A percentile compares a stretch with the other conserved stretches of the same genome.
Conservation (phyloP, 495 filamentous ascomycete species). For the Xylaria telfairii region DNA sequence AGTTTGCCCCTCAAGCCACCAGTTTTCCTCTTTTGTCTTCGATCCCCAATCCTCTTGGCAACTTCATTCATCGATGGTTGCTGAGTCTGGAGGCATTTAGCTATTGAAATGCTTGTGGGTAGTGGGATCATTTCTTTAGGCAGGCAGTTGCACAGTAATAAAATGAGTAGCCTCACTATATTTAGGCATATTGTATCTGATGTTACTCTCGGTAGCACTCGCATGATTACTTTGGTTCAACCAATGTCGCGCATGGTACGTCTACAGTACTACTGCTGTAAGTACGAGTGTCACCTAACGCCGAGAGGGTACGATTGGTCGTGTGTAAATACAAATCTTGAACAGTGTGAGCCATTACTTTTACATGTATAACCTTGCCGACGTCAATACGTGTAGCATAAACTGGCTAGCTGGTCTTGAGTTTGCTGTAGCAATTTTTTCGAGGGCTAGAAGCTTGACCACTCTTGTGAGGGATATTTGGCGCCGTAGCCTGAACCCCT, state of each 20-base stretch:
- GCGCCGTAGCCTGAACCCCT: background rate
- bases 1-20: background rate
- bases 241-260: background rate
- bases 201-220: background rate
- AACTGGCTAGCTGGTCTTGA: background rate
- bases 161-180: background rate
- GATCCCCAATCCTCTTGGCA: conserved; percentile 25
- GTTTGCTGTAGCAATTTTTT: background rate
- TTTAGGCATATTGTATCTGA: background rate
- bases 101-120: background rate
- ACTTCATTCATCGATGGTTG: conserved; percentile 15
- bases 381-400: background rate
- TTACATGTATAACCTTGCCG: background rate
- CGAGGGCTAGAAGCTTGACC: background rate
- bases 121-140: background rate
- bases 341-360: background rate
- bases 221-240: background rate
- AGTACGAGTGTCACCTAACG: background rate
- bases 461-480: background rate
- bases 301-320: background rate
- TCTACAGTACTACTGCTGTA: background rate
- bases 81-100: background rate
- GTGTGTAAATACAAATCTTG: background rate
- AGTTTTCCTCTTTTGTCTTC: background rate
- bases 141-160: background rate